Conservation (phyloP, 768 basidiomycete species). For the Boletus pseudo-olivaceus region DNA sequence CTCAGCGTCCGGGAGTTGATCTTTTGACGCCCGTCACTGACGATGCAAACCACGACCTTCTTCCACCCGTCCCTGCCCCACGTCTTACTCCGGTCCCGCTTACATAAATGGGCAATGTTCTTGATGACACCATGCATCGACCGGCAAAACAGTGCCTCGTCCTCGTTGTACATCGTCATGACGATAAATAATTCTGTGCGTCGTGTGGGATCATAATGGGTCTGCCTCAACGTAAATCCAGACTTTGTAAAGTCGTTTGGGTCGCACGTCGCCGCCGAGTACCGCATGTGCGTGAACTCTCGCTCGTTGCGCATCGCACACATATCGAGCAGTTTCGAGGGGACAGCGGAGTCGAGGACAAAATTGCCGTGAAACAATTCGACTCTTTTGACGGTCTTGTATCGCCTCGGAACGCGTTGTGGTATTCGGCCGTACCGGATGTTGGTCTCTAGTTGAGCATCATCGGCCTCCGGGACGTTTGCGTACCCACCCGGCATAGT, state of each 20-base stretch:
- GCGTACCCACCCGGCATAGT: constrained; percentile 46
- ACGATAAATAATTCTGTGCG: constrained; percentile 95
- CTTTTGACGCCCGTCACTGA: constrained; percentile 82
- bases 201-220: constrained; percentile 87
- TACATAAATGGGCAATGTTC: constrained; percentile 87
- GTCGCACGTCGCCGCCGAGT: constrained; percentile 93
- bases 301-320: constrained; percentile 74
- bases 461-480: constrained; percentile 26
- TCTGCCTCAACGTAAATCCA: constrained; percentile 85
- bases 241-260: constrained; percentile 85
- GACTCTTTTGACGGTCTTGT: constrained; percentile 93
- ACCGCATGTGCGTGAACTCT: constrained; percentile 95
- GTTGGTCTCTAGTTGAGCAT: constrained; percentile 45
- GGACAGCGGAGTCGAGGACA: constrained; percentile 86
- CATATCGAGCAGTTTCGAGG: constrained; percentile 85
- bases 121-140: constrained; percentile 97
- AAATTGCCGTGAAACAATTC: constrained; percentile 94
- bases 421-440: constrained; percentile 90
- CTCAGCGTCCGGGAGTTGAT: constrained; percentile 81
- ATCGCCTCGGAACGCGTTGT: constrained; percentile 80
- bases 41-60: constrained; percentile 93
- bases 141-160: constrained; percentile 84
- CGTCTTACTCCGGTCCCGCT: constrained; percentile 81
- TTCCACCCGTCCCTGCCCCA: constrained; percentile 99
- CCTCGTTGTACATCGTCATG: constrained; percentile 98